Percentiles rank a stretch among this genome's conserved stretches.
phyloP scores from a whole-genome alignment of 495 filamentous ascomycete genomes.

The Penicillium waksmanii region DNA sequence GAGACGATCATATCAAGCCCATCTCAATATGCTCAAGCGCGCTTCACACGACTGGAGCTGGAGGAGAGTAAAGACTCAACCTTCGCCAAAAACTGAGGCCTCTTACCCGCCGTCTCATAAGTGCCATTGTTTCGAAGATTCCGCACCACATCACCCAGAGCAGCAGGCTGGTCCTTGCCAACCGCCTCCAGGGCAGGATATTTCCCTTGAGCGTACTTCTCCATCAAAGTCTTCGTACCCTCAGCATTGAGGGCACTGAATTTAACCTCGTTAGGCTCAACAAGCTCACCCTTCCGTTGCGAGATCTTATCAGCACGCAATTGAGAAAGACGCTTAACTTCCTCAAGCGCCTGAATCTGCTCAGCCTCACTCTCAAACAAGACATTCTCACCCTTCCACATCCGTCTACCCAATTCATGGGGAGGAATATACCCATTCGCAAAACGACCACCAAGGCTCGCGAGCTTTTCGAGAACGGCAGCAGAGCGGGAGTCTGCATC shows the following conservation, averaged over 20 bases:
- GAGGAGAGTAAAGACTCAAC: constrained; percentile 45
- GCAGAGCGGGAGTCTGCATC: constrained; percentile 32
- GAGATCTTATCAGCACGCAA: constrained; percentile 47
- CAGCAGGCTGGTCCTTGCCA: constrained; percentile 27
- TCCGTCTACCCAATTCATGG: constrained; percentile 42
- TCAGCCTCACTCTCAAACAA: constrained; percentile 45
- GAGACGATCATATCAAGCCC: not conserved
- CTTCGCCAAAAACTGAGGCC: constrained; percentile 45
- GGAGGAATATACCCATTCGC: constrained; percentile 46
- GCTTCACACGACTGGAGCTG: constrained; percentile 31
- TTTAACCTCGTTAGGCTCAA: constrained; percentile 38
- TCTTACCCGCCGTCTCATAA: constrained; percentile 46
- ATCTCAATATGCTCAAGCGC: constrained; percentile 16
- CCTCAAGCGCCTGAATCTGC: constrained; percentile 38
- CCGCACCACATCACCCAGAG: constrained; percentile 40
- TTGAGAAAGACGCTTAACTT: constrained; percentile 42
- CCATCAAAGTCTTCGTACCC: constrained; percentile 65
- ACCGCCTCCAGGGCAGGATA: constrained; percentile 32
- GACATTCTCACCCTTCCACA: constrained; percentile 46
- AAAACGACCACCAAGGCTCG: constrained; percentile 38
- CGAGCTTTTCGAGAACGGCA: constrained; percentile 44
- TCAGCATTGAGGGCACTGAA: constrained; percentile 56
- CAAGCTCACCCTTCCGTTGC: constrained; percentile 43
- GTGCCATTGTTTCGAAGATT: constrained; percentile 51
- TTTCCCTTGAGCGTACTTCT: constrained; percentile 67